Base-by-base conservation (phyloP, 306 rosid genomes). In the Dryas drummondii region DNA sequence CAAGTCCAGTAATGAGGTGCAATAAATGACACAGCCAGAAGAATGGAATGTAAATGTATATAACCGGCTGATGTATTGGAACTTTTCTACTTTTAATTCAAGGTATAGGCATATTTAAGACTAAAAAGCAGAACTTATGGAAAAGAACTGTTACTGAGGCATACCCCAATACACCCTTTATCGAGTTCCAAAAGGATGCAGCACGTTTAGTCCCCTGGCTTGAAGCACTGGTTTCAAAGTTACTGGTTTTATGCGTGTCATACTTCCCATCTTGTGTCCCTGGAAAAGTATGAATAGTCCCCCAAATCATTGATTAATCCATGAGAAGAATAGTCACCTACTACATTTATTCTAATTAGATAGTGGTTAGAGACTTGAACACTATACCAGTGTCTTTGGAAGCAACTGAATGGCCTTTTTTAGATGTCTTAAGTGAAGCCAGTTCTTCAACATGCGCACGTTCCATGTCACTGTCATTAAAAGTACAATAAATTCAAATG, bases 151-250 rank as follows among this genome's bases (percentile, higher is more conserved):
- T 27, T 57, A 65, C 41, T 12, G 54, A 62, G 79, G 80, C 62
- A 47, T 90, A 94, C 99, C 99, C 83, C 71, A 92, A 37, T 80
- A 90, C 68, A 61, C 81, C 78, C 78, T 84, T 86, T 71, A 92
- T 79, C 55, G 96, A 88, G 70, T 76, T 75, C 92, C 97, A 92
- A 4, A 87, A 58, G 41, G 92, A 82, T 45, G 70, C 56, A 71
- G 9, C 70, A 54, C 57, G 75, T 75, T 84, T 61, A 22, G 15
- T 68, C 53, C 78, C 85, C 79, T 75, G 70, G 60, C 76, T 82
- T 26, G 91, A 78, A 44, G 51, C 10, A 60, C 62, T 72, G 37
- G 22, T 22, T 22, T 22, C 22, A 22, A 22, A 22, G 22, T 22
- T 22, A 60, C 62, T 72, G 37, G 68, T 79, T 63, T 49, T 55